Conservation (phyloP, 495 filamentous ascomycete species). For the Entonaema liquescens region DNA sequence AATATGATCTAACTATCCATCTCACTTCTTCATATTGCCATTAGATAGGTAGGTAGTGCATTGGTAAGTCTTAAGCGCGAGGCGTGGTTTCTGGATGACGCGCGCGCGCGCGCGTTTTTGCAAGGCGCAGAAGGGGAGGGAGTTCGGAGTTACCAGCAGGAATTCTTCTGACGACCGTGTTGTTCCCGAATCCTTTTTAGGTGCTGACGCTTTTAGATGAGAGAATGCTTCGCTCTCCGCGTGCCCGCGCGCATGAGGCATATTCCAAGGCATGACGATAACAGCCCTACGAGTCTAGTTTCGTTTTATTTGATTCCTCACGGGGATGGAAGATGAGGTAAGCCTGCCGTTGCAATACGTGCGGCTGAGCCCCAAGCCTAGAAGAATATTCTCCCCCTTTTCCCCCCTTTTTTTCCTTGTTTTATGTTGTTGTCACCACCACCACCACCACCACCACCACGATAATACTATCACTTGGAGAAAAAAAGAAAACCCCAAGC, state of each 20-base stretch:
- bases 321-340: neutral
- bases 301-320: neutral
- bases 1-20: neutral
- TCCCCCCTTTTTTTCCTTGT: neutral
- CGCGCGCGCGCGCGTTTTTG: neutral
- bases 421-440: neutral
- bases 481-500: neutral
- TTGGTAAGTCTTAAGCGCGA: conserved; percentile 15
- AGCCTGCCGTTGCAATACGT: conserved; percentile 12
- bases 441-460: too few relatives aligned
- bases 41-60: too few relatives aligned
- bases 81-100: neutral
- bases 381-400: conserved; percentile 5
- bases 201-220: conserved; percentile 17
- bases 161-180: conserved; percentile 12
- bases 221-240: neutral
- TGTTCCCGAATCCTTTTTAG: conserved; percentile 20
- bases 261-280: conserved; percentile 22
- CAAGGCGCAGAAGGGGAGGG: conserved; percentile 9
- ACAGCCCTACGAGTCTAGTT: conserved; percentile 20
- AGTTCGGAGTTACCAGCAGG: conserved; percentile 24
- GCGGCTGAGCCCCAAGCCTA: conserved; percentile 33
- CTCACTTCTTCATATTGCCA: neutral
- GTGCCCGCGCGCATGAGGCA: conserved; percentile 37
- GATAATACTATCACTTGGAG: neutral